Evolutionary conservation across 495 filamentous ascomycete species (phyloP), one percentile per base, ranked within the genome.

Genomic region (Rusavskia elegans): DNA sequence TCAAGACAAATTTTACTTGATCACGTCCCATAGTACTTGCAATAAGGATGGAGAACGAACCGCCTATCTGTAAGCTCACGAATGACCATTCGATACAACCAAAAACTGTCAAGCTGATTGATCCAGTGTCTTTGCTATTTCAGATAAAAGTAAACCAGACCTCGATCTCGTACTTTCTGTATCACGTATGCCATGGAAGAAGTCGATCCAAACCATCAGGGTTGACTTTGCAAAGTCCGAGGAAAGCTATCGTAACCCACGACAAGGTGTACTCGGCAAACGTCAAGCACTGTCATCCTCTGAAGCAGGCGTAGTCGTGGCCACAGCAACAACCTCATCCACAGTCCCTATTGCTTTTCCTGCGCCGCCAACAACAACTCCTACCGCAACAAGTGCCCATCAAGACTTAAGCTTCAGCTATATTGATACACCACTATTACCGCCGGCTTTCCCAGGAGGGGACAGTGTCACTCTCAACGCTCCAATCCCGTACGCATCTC

Each of bases 11-110:
- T 61, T 64, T 45, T 45, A 62, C 2, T 29, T 64, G 21, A 54
- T 66, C 10, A 66, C 64, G 38, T 61, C 64, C 5, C 64, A 66
- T 52, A 42, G 45, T 20, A 63, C 59, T 17, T 66, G 64, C 41
- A 61, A 64, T 49, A 19, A 42, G 6, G 54, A 64, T 23, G 64
- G 64, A 19, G 64, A 59, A 39, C 53, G 62, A 17, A 57, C 52
- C 14, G 50, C 56, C 6, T 56, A 64, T 49, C 50, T 56, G 62
- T 64, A 52, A 52, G 60, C 2, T 55, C 14, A 7, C 19, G n/a
- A 39, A 13, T 32, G 25, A 48, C 16, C 48, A 25, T 48, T 17
- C 16, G 13, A 11, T 21, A 14, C 8, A 1, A 32, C 25, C 5
- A 44, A n/a, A 5, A 35, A 35, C 11, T 30, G 29, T 27, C 21